phyloP scores from a whole-genome alignment of 352 stramenopile species.

The Pythium rishiriense region DNA sequence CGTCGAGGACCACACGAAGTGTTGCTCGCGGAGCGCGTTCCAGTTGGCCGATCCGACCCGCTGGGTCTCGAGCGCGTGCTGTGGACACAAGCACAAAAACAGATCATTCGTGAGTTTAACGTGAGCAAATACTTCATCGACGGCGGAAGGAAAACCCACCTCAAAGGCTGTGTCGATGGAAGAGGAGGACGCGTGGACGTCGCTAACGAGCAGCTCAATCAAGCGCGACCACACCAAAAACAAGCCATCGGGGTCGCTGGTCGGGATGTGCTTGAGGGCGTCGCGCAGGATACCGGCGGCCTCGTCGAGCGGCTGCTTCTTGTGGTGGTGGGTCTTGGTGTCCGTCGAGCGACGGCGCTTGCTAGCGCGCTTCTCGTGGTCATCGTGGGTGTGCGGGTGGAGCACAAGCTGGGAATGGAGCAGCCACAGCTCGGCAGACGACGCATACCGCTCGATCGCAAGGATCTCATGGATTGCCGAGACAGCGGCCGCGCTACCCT shows the following conservation, averaged over 20 bases:
- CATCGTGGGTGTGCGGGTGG: conserved; percentile 35
- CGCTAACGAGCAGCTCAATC: conserved; percentile 53
- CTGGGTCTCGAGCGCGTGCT: conserved; percentile 51
- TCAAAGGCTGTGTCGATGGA: conserved; percentile 54
- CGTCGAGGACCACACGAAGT: conserved; percentile 56
- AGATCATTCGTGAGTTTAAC: no score
- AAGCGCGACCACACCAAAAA: conserved; percentile 51
- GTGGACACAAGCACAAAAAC: neutral
- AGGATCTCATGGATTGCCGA: conserved; percentile 46
- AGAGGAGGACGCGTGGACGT: conserved; percentile 10
- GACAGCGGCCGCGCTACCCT: conserved; percentile 51
- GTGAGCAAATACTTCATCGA: no score
- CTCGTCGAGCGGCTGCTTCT: conserved; percentile 34
- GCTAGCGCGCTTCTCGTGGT: conserved; percentile 23
- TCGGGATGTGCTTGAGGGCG: conserved; percentile 42
- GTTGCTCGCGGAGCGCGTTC: conserved; percentile 60
- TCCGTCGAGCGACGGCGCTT: conserved; percentile 63
- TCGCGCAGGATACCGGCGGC: conserved; percentile 52
- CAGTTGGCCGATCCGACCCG: conserved; percentile 51
- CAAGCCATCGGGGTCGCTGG: conserved; percentile 44
- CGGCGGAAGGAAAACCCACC: conserved; percentile 13
- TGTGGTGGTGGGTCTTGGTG: conserved; percentile 26
- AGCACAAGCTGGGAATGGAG: conserved; percentile 75
- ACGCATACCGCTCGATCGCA: conserved; percentile 23
- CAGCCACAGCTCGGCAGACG: conserved; percentile 51